A percentile compares a stretch with the other conserved stretches of the same genome.
phyloP scores from a whole-genome alignment of 2,329 filamentous ascomycete genomes.

The Geosmithia morbida region DNA sequence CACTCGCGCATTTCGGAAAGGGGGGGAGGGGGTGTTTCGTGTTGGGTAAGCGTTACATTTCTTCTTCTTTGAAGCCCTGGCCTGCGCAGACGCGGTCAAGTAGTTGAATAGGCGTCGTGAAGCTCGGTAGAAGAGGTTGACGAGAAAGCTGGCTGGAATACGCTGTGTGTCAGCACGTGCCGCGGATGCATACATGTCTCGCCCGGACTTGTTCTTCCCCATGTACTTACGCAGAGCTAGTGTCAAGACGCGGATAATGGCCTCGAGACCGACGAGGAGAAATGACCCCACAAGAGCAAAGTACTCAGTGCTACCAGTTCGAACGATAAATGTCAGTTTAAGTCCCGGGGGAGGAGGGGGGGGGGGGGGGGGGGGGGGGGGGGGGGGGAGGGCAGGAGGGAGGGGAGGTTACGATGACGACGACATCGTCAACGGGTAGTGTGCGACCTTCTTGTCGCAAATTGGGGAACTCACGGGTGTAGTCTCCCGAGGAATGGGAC shows the following conservation, averaged over 20 bases:
- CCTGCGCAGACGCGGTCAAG: slow-evolving; percentile 56
- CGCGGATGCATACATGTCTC: not conserved
- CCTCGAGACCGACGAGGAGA: slow-evolving; percentile 67
- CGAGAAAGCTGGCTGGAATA: slow-evolving; percentile 55
- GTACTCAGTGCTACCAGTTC: slow-evolving; percentile 57
- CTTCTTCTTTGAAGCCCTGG: slow-evolving; percentile 51
- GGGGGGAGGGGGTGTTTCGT: not conserved
- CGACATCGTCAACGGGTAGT: too few species aligned
- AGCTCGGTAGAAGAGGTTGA: slow-evolving; percentile 67
- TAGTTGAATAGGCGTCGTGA: slow-evolving; percentile 75
- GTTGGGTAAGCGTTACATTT: slow-evolving; percentile 27
- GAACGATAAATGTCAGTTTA: not conserved
- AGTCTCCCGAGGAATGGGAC: slow-evolving; percentile 38
- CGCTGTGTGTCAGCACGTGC: not conserved
- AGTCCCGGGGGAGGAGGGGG: not conserved
- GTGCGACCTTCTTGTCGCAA: too few species aligned
- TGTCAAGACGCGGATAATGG: slow-evolving; percentile 71
- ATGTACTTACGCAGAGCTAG: slow-evolving; percentile 61
- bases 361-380: not conserved
- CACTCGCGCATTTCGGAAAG: not conserved
- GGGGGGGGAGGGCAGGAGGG: not conserved
- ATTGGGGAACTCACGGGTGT: slow-evolving; percentile 26
- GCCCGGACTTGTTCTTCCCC: not conserved
- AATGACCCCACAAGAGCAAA: slow-evolving; percentile 75
- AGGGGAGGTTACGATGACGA: too few species aligned